Evolutionary conservation across 2,329 filamentous ascomycete genomes (phyloP).

Genomic region (Nannizziopsis barbatae): DNA sequence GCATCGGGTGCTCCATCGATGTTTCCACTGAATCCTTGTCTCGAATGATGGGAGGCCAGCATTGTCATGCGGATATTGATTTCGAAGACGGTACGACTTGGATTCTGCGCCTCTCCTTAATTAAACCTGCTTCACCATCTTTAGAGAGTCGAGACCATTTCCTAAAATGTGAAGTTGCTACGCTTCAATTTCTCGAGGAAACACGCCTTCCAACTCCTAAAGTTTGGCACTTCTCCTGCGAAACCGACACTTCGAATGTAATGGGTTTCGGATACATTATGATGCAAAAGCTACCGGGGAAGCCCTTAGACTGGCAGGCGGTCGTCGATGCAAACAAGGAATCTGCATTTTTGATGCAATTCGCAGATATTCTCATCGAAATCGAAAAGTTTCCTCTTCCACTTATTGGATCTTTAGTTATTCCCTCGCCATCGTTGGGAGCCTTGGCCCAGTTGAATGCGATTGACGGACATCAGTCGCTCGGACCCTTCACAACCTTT

Average conservation of each 20-base stretch:
- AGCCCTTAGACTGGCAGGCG: conserved; percentile 23
- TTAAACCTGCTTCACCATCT: conserved; percentile 24
- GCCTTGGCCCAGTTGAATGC: conserved; percentile 19
- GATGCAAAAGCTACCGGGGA: conserved; percentile 33
- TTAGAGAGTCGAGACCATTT: conserved; percentile 18
- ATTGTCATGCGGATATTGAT: conserved; percentile 35
- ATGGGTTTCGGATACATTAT: conserved; percentile 33
- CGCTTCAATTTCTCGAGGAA: conserved; percentile 30
- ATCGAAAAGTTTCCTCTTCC: conserved; percentile 30
- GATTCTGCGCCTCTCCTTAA: conserved; percentile 35
- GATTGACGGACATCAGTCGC: neutral
- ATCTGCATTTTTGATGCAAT: conserved; percentile 29
- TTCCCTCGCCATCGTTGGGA: conserved; percentile 14
- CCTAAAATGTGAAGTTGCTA: conserved; percentile 32
- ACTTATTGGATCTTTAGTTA: conserved; percentile 29
- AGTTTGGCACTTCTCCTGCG: conserved; percentile 27
- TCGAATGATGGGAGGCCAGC: conserved; percentile 38
- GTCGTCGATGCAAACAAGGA: conserved; percentile 25
- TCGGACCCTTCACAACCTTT: conserved; percentile 24
- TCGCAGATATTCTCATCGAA: conserved; percentile 33
- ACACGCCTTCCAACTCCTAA: conserved; percentile 28
- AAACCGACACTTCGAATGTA: conserved; percentile 11
- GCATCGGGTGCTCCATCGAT: conserved; percentile 29
- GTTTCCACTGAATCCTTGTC: conserved; percentile 20
- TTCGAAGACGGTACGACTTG: conserved; percentile 37